These are phyloP conservation scores for Talaromyces albobiverticillius DNA, from an alignment of 2,329 filamentous ascomycete species.

Conservation along the genomic window DNA sequence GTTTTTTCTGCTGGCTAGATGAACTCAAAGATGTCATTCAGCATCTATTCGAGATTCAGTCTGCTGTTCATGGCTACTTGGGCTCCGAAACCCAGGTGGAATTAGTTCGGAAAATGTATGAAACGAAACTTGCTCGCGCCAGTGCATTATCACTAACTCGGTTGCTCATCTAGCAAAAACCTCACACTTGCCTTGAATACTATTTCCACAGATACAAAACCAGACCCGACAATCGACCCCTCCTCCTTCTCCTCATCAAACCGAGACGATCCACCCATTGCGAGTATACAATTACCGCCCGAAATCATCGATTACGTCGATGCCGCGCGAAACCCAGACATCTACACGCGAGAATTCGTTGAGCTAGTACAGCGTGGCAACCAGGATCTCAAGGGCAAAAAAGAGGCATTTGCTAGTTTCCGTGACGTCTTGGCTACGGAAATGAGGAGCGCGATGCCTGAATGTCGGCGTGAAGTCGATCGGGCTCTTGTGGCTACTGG, in stretches of 20 bases:
- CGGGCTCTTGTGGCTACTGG: slow-evolving; percentile 44
- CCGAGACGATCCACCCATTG: slow-evolving; percentile 34
- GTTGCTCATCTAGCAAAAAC: slow-evolving; percentile 36
- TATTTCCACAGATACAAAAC: slow-evolving; percentile 44
- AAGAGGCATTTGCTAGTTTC: slow-evolving; percentile 57
- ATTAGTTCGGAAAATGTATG: slow-evolving; percentile 57
- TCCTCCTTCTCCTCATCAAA: slow-evolving; percentile 4
- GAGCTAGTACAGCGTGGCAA: slow-evolving; percentile 62
- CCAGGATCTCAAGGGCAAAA: slow-evolving; percentile 60
- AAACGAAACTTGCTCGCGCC: background rate
- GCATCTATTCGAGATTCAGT: slow-evolving; percentile 61
- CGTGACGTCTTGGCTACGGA: slow-evolving; percentile 58
- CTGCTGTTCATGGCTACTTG: slow-evolving; percentile 57
- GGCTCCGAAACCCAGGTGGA: slow-evolving; percentile 56
- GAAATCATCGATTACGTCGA: slow-evolving; percentile 64
- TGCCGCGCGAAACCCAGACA: slow-evolving; percentile 62
- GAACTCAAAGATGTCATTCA: slow-evolving; percentile 61
- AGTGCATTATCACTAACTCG: background rate
- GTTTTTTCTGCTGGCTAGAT: slow-evolving; percentile 29
- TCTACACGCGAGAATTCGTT: slow-evolving; percentile 65
- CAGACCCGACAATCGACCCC: slow-evolving; percentile 15
- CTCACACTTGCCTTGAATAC: slow-evolving; percentile 54
- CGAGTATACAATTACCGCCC: slow-evolving; percentile 55
- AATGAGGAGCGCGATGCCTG: slow-evolving; percentile 58
- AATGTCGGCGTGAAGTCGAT: slow-evolving; percentile 53